Conservation (phyloP, 2,329 filamentous ascomycete species). For the Thelonectria rubi region DNA sequence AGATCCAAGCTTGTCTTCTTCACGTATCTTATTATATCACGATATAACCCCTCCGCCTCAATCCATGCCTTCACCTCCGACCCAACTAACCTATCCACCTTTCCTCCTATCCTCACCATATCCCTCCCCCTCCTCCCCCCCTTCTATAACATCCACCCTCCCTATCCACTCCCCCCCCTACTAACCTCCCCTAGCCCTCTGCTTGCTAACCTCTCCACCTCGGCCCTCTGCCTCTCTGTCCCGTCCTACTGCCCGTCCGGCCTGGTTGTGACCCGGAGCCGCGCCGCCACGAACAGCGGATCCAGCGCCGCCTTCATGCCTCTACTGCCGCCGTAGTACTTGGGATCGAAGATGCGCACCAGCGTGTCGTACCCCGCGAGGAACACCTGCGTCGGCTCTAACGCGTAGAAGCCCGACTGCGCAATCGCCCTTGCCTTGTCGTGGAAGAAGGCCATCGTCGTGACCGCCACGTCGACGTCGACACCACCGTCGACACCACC, state of each 20-base stretch:
- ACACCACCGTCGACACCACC: slow-evolving; percentile 27
- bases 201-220: slow-evolving; percentile 59
- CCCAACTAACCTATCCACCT: slow-evolving; percentile 64
- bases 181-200: slow-evolving; percentile 62
- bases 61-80: slow-evolving; percentile 67
- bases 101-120: slow-evolving; percentile 59
- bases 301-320: slow-evolving; percentile 63
- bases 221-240: slow-evolving; percentile 54
- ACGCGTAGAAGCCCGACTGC: slow-evolving; percentile 53
- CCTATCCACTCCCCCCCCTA: slow-evolving; percentile 66
- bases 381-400: slow-evolving; percentile 67
- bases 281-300: slow-evolving; percentile 70
- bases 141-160: slow-evolving; percentile 68
- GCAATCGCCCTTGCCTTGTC: slow-evolving; percentile 73
- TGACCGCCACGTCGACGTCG: slow-evolving; percentile 73
- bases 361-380: slow-evolving; percentile 81
- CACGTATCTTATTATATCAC: not conserved
- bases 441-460: slow-evolving; percentile 76
- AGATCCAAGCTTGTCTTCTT: not conserved
- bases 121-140: slow-evolving; percentile 53
- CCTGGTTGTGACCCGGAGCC: slow-evolving; percentile 71
- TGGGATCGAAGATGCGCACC: slow-evolving; percentile 74
- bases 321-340: slow-evolving; percentile 68
- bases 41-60: slow-evolving; percentile 64
- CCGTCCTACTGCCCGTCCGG: slow-evolving; percentile 68